phyloP scores from a whole-genome alignment of 176 grass and related monocot genomes.

The Guadua angustifolia region DNA sequence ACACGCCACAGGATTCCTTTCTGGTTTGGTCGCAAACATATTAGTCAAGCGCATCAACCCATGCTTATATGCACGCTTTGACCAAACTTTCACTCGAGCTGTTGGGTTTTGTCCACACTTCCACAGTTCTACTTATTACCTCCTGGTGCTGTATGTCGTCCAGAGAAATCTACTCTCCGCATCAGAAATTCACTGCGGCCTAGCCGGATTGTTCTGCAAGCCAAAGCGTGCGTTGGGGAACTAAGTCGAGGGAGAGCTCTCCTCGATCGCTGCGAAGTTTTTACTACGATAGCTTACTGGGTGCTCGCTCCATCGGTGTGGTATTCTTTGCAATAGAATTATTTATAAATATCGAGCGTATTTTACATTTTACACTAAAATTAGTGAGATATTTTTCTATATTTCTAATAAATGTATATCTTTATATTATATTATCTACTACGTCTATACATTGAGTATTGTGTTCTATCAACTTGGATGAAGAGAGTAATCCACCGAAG shows the following conservation, averaged over 20 bases:
- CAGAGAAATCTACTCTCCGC: neutral
- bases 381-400: no score
- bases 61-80: conserved; percentile 18
- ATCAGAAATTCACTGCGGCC: neutral
- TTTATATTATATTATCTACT: no score
- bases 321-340: no score
- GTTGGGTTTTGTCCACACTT: neutral
- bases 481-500: no score
- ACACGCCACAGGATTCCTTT: conserved; percentile 16
- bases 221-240: conserved; percentile 16
- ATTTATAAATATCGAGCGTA: no score
- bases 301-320: no score
- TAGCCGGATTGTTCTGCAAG: conserved; percentile 44
- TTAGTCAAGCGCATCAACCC: conserved; percentile 39
- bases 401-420: no score
- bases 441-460: no score
- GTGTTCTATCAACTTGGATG: no score
- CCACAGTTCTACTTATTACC: neutral
- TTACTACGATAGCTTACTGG: neutral
- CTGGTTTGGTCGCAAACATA: conserved; percentile 2
- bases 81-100: neutral
- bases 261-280: neutral
- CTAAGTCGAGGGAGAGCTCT: neutral
- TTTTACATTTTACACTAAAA: no score
- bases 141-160: neutral